Conservation (phyloP, 371 early-diverging fungal genomes). For the Mucor sp. region DNA sequence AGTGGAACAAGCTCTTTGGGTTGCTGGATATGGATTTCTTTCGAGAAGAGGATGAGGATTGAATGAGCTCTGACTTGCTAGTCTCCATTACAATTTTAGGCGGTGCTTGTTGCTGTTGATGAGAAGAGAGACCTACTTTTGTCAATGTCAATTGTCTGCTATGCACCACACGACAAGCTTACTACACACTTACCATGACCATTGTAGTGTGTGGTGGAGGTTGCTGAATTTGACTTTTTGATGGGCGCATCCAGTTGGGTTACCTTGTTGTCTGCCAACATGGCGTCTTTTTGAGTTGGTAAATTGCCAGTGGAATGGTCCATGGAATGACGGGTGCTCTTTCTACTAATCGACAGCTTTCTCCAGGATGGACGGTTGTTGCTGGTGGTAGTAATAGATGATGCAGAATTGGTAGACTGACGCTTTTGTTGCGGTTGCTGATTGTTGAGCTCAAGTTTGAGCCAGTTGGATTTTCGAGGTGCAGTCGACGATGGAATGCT, state of each 20-base stretch:
- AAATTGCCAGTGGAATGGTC: slow-evolving; percentile 15
- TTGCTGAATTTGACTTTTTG: background rate
- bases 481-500: background rate
- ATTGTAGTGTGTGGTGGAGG: background rate
- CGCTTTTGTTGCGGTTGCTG: slow-evolving; percentile 4
- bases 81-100: background rate
- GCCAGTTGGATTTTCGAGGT: slow-evolving; percentile 16
- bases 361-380: slow-evolving; percentile 11
- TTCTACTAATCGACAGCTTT: slow-evolving; percentile 15
- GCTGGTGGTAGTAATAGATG: background rate
- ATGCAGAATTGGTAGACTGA: background rate
- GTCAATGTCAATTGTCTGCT: background rate
- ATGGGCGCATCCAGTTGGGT: background rate
- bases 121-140: background rate
- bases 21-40: slow-evolving; percentile 3
- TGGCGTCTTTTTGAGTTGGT: slow-evolving; percentile 8
- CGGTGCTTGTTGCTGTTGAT: background rate
- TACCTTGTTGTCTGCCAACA: background rate
- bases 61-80: slow-evolving; percentile 14
- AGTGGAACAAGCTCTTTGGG: slow-evolving; percentile 39
- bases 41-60: background rate
- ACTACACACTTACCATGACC: background rate
- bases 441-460: slow-evolving; percentile 13
- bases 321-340: slow-evolving; percentile 4
- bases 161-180: background rate